A percentile compares a stretch with the other conserved stretches of the same genome.
Evolutionary conservation across 2,329 filamentous ascomycete species (phyloP).

Genomic region (Aspergillus pseudoviridinutans): DNA sequence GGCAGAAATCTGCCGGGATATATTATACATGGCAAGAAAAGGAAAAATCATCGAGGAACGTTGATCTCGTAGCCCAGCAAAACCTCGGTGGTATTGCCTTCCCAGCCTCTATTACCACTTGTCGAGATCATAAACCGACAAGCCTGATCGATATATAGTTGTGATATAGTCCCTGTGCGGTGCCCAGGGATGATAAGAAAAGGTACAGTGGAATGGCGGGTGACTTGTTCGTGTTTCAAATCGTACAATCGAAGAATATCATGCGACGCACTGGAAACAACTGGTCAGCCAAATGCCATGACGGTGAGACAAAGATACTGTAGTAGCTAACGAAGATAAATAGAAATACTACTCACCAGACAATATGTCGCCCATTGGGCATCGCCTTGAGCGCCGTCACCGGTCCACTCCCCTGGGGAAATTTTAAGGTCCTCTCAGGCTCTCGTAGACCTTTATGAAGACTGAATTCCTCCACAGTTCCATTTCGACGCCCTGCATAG

Average conservation of each 20-base stretch:
- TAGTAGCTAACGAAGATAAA: conserved; percentile 3
- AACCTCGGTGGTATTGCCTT: conserved; percentile 83
- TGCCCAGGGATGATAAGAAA: conserved; percentile 96
- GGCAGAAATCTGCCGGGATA: background rate
- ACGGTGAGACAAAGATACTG: background rate
- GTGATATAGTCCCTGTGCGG: conserved; percentile 80
- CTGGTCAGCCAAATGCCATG: conserved; percentile 1
- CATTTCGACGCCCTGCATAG: conserved; percentile 85
- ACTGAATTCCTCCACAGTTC: conserved; percentile 90
- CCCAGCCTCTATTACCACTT: conserved; percentile 91
- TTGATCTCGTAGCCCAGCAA: conserved; percentile 90
- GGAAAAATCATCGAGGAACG: conserved; percentile 30
- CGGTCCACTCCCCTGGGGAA: conserved; percentile 82
- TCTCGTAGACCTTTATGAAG: conserved; percentile 74
- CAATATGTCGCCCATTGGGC: conserved; percentile 85
- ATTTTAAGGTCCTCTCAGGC: conserved; percentile 75
- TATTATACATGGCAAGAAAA: background rate
- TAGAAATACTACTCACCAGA: conserved; percentile 58
- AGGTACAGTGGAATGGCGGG: conserved; percentile 75
- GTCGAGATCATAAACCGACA: conserved; percentile 89
- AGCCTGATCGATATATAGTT: conserved; percentile 80
- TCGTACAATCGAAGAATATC: conserved; percentile 95
- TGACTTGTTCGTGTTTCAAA: conserved; percentile 61
- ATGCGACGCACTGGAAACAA: conserved; percentile 67
- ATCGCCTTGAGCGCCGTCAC: conserved; percentile 86